Percentiles rank a stretch among this genome's conserved stretches.
phyloP scores from a whole-genome alignment of 192 early-diverging fungal species.

The Phycomyces nitens region DNA sequence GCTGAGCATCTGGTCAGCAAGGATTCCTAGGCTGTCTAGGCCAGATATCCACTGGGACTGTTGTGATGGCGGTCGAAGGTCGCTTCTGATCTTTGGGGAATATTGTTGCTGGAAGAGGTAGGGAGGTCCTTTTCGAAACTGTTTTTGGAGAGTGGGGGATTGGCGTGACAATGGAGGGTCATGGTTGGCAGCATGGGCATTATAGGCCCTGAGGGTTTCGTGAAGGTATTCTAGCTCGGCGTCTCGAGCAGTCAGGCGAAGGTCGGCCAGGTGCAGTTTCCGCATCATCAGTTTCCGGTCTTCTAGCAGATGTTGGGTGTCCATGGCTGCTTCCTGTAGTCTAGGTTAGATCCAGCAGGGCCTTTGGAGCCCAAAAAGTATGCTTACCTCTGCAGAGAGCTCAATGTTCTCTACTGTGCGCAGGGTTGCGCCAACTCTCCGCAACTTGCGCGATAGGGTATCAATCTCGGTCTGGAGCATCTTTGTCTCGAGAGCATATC shows the following conservation, averaged over 20 bases:
- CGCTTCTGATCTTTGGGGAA: slow-evolving; percentile 20
- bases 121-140: slow-evolving; percentile 13
- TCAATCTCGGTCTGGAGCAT: slow-evolving; percentile 35
- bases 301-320: slow-evolving; percentile 12
- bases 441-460: slow-evolving; percentile 19
- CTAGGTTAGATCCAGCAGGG: no score
- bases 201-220: slow-evolving; percentile 2
- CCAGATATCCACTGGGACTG: slow-evolving; percentile 31
- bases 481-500: slow-evolving; percentile 27
- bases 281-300: slow-evolving; percentile 28
- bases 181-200: neutral
- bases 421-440: slow-evolving; percentile 15
- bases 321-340: slow-evolving; percentile 6
- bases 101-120: slow-evolving; percentile 35
- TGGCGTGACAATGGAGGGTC: neutral
- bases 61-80: slow-evolving; percentile 6
- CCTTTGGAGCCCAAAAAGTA: no score
- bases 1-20: slow-evolving; percentile 40
- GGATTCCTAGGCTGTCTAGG: slow-evolving; percentile 33
- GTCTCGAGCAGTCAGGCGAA: slow-evolving; percentile 27
- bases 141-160: slow-evolving; percentile 8
- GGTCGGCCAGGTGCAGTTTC: slow-evolving; percentile 30
- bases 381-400: slow-evolving; percentile 8
- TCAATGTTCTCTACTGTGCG: slow-evolving; percentile 23
- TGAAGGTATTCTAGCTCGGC: slow-evolving; percentile 31